phyloP scores from a whole-genome alignment of 768 basidiomycete genomes.

The Pulveroboletus ravenelii region DNA sequence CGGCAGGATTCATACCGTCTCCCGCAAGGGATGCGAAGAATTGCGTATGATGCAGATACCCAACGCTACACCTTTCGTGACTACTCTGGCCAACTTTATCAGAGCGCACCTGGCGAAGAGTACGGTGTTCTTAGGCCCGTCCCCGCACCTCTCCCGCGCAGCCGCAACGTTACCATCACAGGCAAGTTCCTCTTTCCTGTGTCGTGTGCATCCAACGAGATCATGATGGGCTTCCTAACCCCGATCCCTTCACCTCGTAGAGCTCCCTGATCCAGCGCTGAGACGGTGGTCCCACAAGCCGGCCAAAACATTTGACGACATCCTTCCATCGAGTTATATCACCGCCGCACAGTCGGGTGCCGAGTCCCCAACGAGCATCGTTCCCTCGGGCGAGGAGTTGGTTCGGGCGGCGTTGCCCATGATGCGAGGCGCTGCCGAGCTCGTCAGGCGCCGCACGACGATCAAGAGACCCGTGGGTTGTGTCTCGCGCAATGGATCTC shows the following conservation, averaged over 20 bases:
- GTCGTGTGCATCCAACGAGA: too few relatives aligned
- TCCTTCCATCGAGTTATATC: conserved; percentile 44
- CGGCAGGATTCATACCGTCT: conserved; percentile 34
- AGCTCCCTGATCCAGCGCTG: conserved; percentile 24
- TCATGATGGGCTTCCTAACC: background rate
- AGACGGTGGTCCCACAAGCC: conserved; percentile 19
- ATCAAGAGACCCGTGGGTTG: background rate
- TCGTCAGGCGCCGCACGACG: conserved; percentile 21
- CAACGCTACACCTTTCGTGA: conserved; percentile 49
- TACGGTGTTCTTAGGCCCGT: conserved; percentile 44
- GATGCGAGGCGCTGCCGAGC: conserved; percentile 36
- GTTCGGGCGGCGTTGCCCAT: conserved; percentile 35
- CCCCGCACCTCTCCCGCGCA: conserved; percentile 14
- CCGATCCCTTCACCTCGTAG: conserved; percentile 5
- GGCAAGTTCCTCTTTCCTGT: conserved; percentile 8
- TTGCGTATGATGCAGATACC: conserved; percentile 52
- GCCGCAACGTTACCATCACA: conserved; percentile 25
- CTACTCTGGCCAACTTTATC: conserved; percentile 39
- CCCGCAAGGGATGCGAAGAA: conserved; percentile 42
- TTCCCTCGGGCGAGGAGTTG: conserved; percentile 29
- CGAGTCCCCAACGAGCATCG: conserved; percentile 6
- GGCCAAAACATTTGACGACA: conserved; percentile 41
- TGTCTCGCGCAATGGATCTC: conserved; percentile 10
- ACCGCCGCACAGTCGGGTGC: conserved; percentile 29
- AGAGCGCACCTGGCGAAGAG: conserved; percentile 39